Base-by-base conservation (phyloP, 768 basidiomycete genomes). In the Amanita rubescens region DNA sequence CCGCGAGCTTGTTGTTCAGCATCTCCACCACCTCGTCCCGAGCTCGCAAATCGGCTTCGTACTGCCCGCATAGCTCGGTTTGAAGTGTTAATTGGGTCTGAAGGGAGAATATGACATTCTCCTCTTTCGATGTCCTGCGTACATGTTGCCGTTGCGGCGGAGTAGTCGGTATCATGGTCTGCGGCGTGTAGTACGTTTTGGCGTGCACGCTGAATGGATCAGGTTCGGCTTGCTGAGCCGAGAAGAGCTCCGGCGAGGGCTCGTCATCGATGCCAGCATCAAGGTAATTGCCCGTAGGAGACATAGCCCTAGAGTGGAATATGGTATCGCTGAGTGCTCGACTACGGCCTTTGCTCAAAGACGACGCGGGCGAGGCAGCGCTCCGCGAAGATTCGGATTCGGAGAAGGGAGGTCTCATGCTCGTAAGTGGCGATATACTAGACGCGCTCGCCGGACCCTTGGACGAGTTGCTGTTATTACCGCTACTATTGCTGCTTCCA, bases 151-250 rank as follows among this genome's bases (percentile, higher is more conserved):
- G 63, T 33, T 71, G 69, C 0, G 82, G 79, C 17, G 87, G 85
- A 0, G 86, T 84, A 0, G 75, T 72, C 0, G 87, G 85, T 22
- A 85, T 82, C 72, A 84, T 79, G 6, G 81, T 80, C 55, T 85
- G 85, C 1, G 86, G 84, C 0, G 85, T 85, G 62, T 87, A 90
- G 62, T 88, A 90, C 0, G 87, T 86, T 27, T 74, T 83, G 17
- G 87, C 85, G 57, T 87, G 73, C 2, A 79, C 80, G 45, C 80
- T 78, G 68, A 90, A 90, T 2, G 87, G 87, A 63, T 90, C 87
- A 6, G 85, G 83, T 58, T 82, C 81, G 6, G 65, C 50, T 20
- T 67, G 56, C 8, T 58, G 61, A 7, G 60, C 62, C n/a, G 69
- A 66, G 60, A 79, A 81, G 3, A 83, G 65, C 2, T 77, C 72